Evolutionary conservation across 805 yeast species (phyloP), one percentile per base, ranked within the genome.

Genomic region (Cyberlindnera sargentensis): DNA sequence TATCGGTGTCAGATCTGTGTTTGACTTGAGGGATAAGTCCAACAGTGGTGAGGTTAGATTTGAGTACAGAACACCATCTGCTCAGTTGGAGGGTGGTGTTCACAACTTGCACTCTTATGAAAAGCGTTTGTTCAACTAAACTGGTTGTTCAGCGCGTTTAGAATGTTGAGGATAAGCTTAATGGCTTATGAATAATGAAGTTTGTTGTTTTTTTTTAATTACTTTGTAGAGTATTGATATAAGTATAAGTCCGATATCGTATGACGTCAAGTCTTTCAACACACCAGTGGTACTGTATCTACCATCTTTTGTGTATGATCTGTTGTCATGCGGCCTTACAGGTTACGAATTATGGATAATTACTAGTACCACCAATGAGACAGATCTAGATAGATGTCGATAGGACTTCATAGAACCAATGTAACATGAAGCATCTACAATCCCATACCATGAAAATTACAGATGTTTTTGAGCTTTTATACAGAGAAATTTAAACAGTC

Each of bases 81-180:
- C 99, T 52, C 99, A 93, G 77, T 76, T 89, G 54, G 99, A 93
- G 74, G 99, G 99, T 75, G 98, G 98, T 69, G 91, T 93, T 50
- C 85, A 88, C 71, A 90, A 95, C 63, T 79, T 93, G 70, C 88
- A 88, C 76, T 90, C 97, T 47, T 93, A 86, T 66, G 99, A 93
- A 73, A 93, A 93, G 80, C 88, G 96, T 71, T 75, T 93, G 65
- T 95, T 89, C 77, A 88, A 49, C 49, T 54, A 47, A 42, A 43
- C 20, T 15, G 20, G 20, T 15, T 15, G 20, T 15, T 15, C 20
- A 15, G 20, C 20, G 20, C 20, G 20, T 15, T 15, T 15, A 15
- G 20, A 15, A 15, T 15, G 20, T 15, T 15, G 20, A 15, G 20
- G 20, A 15, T 15, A 15, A 15, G 20, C 20, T 34, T 5, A 25